Percentiles rank a stretch among this genome's conserved stretches.
Evolutionary conservation across 2,329 filamentous ascomycete genomes (phyloP).

Genomic region (Byssoonygena ceratinophila): DNA sequence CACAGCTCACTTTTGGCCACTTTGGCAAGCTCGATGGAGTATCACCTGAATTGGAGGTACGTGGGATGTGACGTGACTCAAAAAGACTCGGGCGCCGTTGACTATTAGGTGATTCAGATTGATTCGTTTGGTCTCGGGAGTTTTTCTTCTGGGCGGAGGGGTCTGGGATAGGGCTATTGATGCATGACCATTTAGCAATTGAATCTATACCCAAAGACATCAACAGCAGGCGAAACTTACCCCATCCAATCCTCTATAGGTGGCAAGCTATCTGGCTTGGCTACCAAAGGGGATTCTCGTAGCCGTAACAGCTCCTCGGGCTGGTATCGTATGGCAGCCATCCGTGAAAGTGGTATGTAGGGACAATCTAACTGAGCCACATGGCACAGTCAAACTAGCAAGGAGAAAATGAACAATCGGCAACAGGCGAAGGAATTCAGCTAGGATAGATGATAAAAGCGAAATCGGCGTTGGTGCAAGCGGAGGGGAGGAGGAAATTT

Average conservation of each 20-base stretch:
- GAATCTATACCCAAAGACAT: conserved; percentile 8
- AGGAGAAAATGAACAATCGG: background rate
- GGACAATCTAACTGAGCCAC: conserved; percentile 18
- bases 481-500: background rate
- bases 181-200: conserved; percentile 15
- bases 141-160: conserved; percentile 31
- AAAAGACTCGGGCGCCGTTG: conserved; percentile 34
- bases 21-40: conserved; percentile 14
- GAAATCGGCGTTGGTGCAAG: background rate
- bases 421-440: background rate
- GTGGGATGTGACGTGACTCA: conserved; percentile 36
- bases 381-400: conserved; percentile 13
- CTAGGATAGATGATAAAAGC: background rate
- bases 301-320: conserved; percentile 65
- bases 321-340: conserved; percentile 52
- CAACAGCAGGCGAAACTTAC: conserved; percentile 41
- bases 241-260: conserved; percentile 95
- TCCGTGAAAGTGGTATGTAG: conserved; percentile 22
- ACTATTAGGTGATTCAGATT: conserved; percentile 25
- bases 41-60: conserved; percentile 41
- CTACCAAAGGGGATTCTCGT: conserved; percentile 70
- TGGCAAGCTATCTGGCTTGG: conserved; percentile 67
- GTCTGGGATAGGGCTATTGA: conserved; percentile 34
- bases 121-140: conserved; percentile 27
- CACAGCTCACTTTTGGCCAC: background rate